These are phyloP conservation scores for Gleditsia sinensis DNA, from an alignment of 306 rosid species.

Conservation along the genomic window DNA sequence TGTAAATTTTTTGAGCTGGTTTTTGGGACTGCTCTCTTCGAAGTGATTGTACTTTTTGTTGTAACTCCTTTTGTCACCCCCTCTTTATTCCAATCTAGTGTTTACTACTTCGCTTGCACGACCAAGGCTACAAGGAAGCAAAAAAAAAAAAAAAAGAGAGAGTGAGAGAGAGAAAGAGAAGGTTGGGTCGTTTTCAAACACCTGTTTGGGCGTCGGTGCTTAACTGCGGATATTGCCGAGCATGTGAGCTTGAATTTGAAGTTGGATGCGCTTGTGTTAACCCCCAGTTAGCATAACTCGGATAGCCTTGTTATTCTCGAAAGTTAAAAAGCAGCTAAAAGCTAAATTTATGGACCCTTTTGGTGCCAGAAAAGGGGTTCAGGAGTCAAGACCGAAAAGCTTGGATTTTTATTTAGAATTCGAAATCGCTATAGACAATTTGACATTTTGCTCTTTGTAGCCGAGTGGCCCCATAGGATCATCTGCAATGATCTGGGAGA, in stretches of 20 bases:
- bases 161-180: too few relatives aligned
- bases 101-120: slow-evolving; percentile 21
- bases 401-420: slow-evolving; percentile 9
- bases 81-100: slow-evolving; percentile 30
- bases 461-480: slow-evolving; percentile 20
- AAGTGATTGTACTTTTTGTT: slow-evolving; percentile 43
- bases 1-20: slow-evolving; percentile 36
- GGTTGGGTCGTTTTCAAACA: slow-evolving; percentile 36
- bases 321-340: slow-evolving; percentile 14
- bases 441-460: slow-evolving; percentile 20
- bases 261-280: slow-evolving; percentile 34
- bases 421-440: slow-evolving; percentile 10
- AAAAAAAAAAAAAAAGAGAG: too few relatives aligned
- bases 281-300: slow-evolving; percentile 10
- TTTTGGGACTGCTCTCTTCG: slow-evolving; percentile 37
- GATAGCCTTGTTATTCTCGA: slow-evolving; percentile 14
- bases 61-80: slow-evolving; percentile 37
- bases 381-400: slow-evolving; percentile 13
- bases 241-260: slow-evolving; percentile 36
- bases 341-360: slow-evolving; percentile 30
- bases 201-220: slow-evolving; percentile 35
- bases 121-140: background rate
- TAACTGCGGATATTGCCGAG: slow-evolving; percentile 21
- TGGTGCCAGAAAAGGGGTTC: background rate
- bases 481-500: slow-evolving; percentile 15